Evolutionary conservation across 2,329 filamentous ascomycete species (phyloP).

Genomic region (Monosporascus sp.): DNA sequence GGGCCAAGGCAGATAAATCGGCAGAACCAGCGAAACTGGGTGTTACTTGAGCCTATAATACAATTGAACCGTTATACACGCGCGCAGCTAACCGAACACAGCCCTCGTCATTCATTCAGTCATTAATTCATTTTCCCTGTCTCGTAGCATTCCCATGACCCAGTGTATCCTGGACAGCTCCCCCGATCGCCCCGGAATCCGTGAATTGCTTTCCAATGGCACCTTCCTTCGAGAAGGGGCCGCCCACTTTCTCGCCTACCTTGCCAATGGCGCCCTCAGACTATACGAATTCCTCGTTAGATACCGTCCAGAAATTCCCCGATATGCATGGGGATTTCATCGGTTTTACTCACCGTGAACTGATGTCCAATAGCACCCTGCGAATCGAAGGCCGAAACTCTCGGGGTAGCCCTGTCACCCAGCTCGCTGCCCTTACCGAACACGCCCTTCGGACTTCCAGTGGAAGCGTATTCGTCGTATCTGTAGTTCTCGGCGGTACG

Average conservation of each 20-base stretch:
- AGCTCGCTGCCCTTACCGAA: neutral
- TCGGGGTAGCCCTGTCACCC: neutral
- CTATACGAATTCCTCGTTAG: neutral
- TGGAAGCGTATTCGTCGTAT: constrained; percentile 7
- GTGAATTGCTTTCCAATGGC: constrained; percentile 10
- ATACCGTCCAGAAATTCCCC: too few relatives aligned
- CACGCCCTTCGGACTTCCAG: constrained; percentile 4
- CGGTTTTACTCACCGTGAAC: constrained; percentile 8
- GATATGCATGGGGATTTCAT: too few relatives aligned
- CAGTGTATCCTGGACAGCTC: constrained; percentile 11
- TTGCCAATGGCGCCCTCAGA: constrained; percentile 11
- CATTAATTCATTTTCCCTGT: constrained; percentile 6
- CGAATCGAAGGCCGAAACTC: constrained; percentile 10
- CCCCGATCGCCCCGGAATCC: constrained; percentile 11
- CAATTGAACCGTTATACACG: too few relatives aligned
- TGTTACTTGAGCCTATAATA: neutral
- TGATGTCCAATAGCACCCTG: constrained; percentile 12
- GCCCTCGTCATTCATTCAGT: neutral
- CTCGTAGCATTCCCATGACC: constrained; percentile 10
- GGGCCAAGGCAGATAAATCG: too few relatives aligned
- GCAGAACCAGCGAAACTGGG: neutral
- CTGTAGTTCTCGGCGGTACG: constrained; percentile 4
- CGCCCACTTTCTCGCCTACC: constrained; percentile 9
- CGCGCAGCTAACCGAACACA: neutral
- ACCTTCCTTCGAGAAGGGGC: constrained; percentile 12